phyloP scores from a whole-genome alignment of 768 basidiomycete genomes.

The Lactifluus subvellereus region DNA sequence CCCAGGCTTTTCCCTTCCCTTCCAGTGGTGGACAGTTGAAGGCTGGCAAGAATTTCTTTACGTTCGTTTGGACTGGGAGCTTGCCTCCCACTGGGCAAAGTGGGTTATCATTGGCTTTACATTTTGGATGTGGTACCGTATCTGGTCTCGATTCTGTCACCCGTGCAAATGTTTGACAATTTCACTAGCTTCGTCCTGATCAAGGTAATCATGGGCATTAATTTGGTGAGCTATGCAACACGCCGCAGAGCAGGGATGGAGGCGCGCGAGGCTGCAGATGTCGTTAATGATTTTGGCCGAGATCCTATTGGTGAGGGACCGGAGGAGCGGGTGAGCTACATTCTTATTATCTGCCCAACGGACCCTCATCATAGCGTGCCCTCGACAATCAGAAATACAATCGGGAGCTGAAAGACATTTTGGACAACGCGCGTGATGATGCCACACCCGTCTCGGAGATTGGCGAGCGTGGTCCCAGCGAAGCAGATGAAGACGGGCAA shows the following conservation, averaged over 20 bases:
- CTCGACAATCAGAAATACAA: conserved; percentile 61
- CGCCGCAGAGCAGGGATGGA: conserved; percentile 73
- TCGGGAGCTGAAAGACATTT: conserved; percentile 64
- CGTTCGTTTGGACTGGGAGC: conserved; percentile 40
- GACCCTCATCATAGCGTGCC: background rate
- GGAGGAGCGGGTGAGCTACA: conserved; percentile 64
- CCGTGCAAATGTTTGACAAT: background rate
- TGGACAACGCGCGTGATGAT: conserved; percentile 68
- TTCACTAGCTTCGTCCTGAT: conserved; percentile 66
- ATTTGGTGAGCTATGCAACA: conserved; percentile 79
- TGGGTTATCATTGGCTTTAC: conserved; percentile 60
- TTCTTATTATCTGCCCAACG: background rate
- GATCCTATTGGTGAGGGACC: conserved; percentile 86
- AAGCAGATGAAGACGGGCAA: conserved; percentile 23
- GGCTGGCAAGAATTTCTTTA: conserved; percentile 22
- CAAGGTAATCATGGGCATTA: conserved; percentile 90
- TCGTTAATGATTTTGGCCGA: conserved; percentile 82
- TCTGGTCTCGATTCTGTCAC: background rate
- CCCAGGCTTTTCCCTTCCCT: conserved; percentile 34
- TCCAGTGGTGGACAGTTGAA: conserved; percentile 37
- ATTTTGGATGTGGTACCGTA: conserved; percentile 79
- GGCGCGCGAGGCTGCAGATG: conserved; percentile 64
- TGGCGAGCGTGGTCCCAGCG: conserved; percentile 43
- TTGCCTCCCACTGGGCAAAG: conserved; percentile 48
- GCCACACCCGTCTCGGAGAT: conserved; percentile 63